Evolutionary conservation across 345 rosid species (phyloP), one percentile per base, ranked within the genome.

Genomic region (Acer yangbiense): DNA sequence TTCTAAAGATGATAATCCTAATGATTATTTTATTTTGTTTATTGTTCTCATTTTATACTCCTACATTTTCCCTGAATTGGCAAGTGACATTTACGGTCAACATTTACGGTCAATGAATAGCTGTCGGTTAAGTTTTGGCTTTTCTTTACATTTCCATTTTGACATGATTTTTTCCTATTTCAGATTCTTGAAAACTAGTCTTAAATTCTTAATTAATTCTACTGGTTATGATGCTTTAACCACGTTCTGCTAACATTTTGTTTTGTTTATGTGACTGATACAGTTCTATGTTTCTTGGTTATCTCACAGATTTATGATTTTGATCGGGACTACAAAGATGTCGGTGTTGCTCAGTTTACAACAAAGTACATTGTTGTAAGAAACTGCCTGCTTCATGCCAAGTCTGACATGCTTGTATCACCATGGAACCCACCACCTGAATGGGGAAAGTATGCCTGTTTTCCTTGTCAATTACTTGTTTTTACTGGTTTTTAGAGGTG

Each of bases 351-450:
- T 76, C 87, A 87, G 69, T 96, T 96, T 83, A 96, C 95, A 76
- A 92, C 96, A 39, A 96, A 91, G 86, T 87, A 68, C 76, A 86
- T 88, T 77, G 98, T 96, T 78, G 93, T 94, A 71, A 89, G 98
- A 77, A 94, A 96, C 83, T 92, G 98, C 82, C 84, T 92, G 71
- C 88, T 78, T 54, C 85, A 90, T 85, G 97, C 89, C 78, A 94
- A 96, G 85, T 91, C 97, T 71, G 97, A 88, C 83, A 96, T 85
- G 93, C 94, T 96, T 80, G 81, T 96, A 81, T 91, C 99, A 27
- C 91, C 99, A 17, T 96, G 98, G 99, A 92, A 96, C 88, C 91
- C 99, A 85, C 98, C 98, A 14, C 83, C 91, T 68, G 99, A 94
- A 83, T 94, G 98, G 99, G 99, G 97, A 86, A 96, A 93, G 99